A percentile compares a stretch with the other conserved stretches of the same genome.
Evolutionary conservation across 139 green algal genomes (phyloP).

Genomic region (Chara braunii): DNA sequence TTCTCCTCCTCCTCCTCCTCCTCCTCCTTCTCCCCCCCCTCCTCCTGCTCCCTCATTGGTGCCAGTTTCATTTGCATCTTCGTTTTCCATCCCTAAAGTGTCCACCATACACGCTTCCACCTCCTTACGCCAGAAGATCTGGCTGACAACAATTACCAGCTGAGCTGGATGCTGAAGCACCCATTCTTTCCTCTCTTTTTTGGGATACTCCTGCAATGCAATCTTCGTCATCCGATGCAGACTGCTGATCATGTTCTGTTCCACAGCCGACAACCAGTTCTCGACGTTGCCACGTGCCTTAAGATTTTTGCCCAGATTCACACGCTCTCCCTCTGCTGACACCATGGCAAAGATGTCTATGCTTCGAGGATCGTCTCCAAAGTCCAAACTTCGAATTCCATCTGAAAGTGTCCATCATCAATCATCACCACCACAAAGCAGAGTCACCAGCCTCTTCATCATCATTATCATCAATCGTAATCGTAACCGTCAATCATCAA

Average conservation of each 20-base stretch:
- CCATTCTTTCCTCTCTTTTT: conserved; percentile 58
- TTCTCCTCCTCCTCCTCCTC: too few relatives aligned
- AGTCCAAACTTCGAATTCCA: conserved; percentile 70
- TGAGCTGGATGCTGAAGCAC: conserved; percentile 70
- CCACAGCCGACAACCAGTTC: conserved; percentile 69
- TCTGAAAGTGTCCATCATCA: too few relatives aligned
- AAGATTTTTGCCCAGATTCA: conserved; percentile 67
- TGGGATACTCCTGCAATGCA: conserved; percentile 52
- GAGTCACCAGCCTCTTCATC: too few relatives aligned
- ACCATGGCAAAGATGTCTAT: conserved; percentile 75
- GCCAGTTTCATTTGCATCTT: too few relatives aligned
- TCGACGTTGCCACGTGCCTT: conserved; percentile 76
- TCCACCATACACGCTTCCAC: conserved; percentile 52
- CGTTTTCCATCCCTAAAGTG: too few relatives aligned
- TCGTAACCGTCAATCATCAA: too few relatives aligned
- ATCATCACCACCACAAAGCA: too few relatives aligned
- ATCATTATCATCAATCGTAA: too few relatives aligned
- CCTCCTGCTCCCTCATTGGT: too few relatives aligned
- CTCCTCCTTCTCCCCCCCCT: too few relatives aligned
- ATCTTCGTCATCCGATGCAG: conserved; percentile 56
- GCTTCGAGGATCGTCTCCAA: conserved; percentile 66
- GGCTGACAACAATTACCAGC: conserved; percentile 69
- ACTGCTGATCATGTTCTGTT: conserved; percentile 57
- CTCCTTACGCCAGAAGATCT: conserved; percentile 67
- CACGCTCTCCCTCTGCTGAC: conserved; percentile 61